Percentiles rank a stretch among this genome's conserved stretches.
These are phyloP conservation scores for Phragmites australis DNA, from an alignment of 176 grass and related monocot genomes.

Conservation along the genomic window DNA sequence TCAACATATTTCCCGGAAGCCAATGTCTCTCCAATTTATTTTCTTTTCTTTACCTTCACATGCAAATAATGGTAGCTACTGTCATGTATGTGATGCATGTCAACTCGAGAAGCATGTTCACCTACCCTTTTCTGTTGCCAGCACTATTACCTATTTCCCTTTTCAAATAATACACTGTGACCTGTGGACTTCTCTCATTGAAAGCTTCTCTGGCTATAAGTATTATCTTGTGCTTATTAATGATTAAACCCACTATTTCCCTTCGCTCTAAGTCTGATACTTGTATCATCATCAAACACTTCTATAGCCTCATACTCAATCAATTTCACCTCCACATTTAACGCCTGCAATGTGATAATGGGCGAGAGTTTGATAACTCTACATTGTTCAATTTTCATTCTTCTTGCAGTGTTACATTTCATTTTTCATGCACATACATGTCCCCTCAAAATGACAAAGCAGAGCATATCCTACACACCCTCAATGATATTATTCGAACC, in stretches of 20 bases:
- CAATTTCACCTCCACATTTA: no score
- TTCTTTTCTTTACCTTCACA: background rate
- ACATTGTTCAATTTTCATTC: no score
- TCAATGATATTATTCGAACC: no score
- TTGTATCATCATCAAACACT: accelerated
- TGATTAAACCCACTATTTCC: background rate
- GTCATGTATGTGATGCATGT: background rate
- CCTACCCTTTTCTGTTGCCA: accelerated
- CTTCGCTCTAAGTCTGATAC: background rate
- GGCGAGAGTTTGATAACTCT: no score
- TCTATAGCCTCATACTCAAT: background rate
- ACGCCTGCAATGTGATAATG: no score
- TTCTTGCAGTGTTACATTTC: no score
- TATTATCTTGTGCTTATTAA: background rate
- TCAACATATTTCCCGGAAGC: accelerated
- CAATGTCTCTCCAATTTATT: background rate
- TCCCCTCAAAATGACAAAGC: no score
- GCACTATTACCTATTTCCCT: background rate
- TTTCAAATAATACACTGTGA: background rate
- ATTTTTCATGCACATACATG: no score
- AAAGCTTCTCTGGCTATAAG: background rate
- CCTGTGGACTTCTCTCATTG: background rate
- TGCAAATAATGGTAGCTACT: background rate
- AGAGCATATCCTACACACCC: no score
- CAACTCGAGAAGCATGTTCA: background rate